Percentiles rank a stretch among this genome's conserved stretches.
Evolutionary conservation across 23 red algal genomes (phyloP).

Genomic region (Cyanidium caldarium): DNA sequence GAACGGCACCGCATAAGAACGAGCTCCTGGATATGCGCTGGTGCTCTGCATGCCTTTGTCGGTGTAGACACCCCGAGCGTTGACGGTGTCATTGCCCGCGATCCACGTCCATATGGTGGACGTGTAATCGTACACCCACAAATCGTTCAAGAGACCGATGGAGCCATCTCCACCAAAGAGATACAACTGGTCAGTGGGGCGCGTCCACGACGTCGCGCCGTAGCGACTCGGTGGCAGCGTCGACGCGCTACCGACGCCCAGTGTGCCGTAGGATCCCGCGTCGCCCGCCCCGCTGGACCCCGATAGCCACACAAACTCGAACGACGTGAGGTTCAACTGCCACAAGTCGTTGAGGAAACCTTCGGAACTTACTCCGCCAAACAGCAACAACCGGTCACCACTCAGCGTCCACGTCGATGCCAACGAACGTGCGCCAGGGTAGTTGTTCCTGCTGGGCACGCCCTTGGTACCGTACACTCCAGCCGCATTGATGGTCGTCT

Average conservation of each 20-base stretch:
- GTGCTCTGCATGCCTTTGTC: not conserved
- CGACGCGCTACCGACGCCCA: not conserved
- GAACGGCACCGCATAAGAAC: not conserved
- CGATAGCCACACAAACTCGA: not conserved
- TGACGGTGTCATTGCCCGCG: not conserved
- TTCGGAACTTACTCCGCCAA: no score
- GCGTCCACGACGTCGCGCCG: not conserved
- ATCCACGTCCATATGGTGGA: not conserved
- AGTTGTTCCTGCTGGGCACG: not conserved
- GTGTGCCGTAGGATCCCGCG: not conserved
- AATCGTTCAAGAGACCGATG: not conserved
- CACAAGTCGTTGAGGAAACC: not conserved
- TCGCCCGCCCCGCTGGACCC: not conserved
- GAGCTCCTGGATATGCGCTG: not conserved
- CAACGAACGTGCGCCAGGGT: not conserved
- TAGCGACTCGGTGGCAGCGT: not conserved
- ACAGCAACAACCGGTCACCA: no score
- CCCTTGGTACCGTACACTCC: not conserved
- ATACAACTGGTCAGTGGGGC: not conserved
- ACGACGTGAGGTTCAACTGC: not conserved
- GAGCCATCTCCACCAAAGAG: not conserved
- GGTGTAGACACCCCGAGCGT: not conserved
- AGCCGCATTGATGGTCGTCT: not conserved
- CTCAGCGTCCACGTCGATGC: no score
- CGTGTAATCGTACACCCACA: not conserved